Conservation (phyloP, 2,329 filamentous ascomycete genomes). For the Ilyonectria robusta region DNA sequence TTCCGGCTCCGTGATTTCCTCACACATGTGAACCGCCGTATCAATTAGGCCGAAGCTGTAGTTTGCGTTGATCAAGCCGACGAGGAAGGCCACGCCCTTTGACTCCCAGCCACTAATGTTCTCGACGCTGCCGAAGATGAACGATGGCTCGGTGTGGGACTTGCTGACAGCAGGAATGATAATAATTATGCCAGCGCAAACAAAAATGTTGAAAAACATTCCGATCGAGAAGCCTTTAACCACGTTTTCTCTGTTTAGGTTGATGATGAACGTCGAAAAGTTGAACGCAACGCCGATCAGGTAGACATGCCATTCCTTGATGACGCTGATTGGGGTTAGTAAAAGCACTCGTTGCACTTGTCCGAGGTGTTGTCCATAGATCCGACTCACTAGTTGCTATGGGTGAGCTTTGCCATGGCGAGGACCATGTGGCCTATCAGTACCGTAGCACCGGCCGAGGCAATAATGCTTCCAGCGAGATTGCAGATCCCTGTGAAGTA, state of each 20-base stretch:
- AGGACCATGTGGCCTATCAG: neutral
- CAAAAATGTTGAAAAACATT: neutral
- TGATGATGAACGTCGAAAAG: no score
- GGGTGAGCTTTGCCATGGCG: neutral
- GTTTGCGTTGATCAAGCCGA: slow-evolving; percentile 16
- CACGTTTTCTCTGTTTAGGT: no score
- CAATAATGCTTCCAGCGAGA: slow-evolving; percentile 6
- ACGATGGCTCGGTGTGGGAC: neutral
- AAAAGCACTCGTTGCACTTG: neutral
- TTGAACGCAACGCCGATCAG: neutral
- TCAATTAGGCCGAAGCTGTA: slow-evolving; percentile 29
- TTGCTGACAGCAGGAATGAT: slow-evolving; percentile 3
- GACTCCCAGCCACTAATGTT: slow-evolving; percentile 18
- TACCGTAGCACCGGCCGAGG: neutral
- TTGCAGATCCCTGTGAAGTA: slow-evolving; percentile 6
- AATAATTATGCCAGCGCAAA: neutral
- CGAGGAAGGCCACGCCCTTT: slow-evolving; percentile 15
- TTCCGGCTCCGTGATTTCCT: slow-evolving; percentile 19
- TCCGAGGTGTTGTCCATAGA: neutral
- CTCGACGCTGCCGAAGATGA: slow-evolving; percentile 8
- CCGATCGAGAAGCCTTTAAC: no score
- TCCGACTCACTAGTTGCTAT: neutral
- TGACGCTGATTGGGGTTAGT: neutral
- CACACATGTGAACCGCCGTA: slow-evolving; percentile 16
- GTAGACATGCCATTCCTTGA: neutral